phyloP scores from a whole-genome alignment of 2,329 filamentous ascomycete genomes.

The Pyrenophora seminiperda region DNA sequence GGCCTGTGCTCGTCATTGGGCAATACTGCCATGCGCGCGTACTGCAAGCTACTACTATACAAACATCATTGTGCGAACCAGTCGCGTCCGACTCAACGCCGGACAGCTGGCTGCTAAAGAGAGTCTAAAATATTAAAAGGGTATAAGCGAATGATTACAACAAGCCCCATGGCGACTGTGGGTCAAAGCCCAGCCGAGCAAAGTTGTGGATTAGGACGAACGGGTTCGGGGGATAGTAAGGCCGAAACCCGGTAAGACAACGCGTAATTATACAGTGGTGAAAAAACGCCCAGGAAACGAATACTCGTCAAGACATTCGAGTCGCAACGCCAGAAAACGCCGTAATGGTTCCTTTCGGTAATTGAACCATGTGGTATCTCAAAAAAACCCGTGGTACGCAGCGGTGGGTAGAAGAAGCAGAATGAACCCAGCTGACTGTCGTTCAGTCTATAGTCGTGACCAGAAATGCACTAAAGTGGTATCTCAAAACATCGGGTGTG shows the following conservation, averaged over 20 bases:
- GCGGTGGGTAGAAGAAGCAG: constrained; percentile 38
- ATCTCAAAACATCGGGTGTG: constrained; percentile 41
- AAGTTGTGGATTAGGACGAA: constrained; percentile 18
- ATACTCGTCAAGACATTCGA: constrained; percentile 30
- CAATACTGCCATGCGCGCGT: constrained; percentile 10
- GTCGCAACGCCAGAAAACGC: constrained; percentile 30
- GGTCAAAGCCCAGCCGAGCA: constrained; percentile 24
- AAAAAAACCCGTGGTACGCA: constrained; percentile 28
- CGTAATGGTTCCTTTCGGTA: constrained; percentile 17
- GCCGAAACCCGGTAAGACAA: constrained; percentile 9
- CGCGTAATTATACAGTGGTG: constrained; percentile 41
- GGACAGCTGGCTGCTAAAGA: constrained; percentile 34
- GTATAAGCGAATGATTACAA: constrained; percentile 43
- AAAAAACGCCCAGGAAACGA: constrained; percentile 33
- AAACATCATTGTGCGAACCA: constrained; percentile 40
- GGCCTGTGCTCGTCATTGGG: constrained; percentile 5
- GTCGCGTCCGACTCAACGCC: constrained; percentile 11
- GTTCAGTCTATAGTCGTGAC: constrained; percentile 32
- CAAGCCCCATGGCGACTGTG: constrained; percentile 30
- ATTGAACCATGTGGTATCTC: constrained; percentile 29
- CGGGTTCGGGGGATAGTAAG: constrained; percentile 6
- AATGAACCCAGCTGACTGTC: constrained; percentile 38
- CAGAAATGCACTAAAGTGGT: constrained; percentile 42
- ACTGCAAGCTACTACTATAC: constrained; percentile 43
- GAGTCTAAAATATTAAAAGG: constrained; percentile 47